These are phyloP conservation scores for Backusella psychrophila DNA, from an alignment of 192 early-diverging fungal genomes.

Conservation along the genomic window DNA sequence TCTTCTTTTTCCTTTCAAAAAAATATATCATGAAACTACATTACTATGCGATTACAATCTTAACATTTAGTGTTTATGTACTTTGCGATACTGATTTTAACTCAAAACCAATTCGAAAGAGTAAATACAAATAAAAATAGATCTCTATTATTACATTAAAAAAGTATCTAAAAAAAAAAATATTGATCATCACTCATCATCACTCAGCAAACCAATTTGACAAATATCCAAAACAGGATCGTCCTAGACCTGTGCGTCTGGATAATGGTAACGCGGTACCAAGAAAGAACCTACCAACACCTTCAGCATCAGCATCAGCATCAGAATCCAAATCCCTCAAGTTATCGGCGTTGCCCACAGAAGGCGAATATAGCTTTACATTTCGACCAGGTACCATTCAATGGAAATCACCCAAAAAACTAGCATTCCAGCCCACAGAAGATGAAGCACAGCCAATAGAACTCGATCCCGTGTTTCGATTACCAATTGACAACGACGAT, in stretches of 20 bases:
- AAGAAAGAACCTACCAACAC: background rate
- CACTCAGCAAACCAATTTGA: background rate
- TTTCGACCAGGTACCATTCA: constrained; percentile 3
- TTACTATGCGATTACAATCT: background rate
- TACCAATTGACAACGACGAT: constrained; percentile 1
- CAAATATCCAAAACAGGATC: background rate
- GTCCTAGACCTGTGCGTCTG: background rate
- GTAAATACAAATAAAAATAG: background rate
- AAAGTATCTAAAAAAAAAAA: background rate
- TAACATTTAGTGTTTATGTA: background rate
- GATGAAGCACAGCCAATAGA: background rate
- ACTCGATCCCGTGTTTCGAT: background rate
- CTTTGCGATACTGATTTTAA: background rate
- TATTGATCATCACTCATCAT: background rate
- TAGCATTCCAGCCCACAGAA: background rate
- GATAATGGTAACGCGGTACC: background rate
- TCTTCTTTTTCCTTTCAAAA: background rate
- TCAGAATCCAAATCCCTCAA: background rate
- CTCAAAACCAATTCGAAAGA: background rate
- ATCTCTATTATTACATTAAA: background rate
- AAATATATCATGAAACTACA: background rate
- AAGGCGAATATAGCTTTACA: background rate
- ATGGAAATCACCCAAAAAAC: constrained; percentile 8
- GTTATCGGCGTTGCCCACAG: background rate
- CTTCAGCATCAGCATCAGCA: background rate